These are phyloP conservation scores for Nectriaceae sp. DNA, from an alignment of 2,329 filamentous ascomycete species.

Conservation along the genomic window DNA sequence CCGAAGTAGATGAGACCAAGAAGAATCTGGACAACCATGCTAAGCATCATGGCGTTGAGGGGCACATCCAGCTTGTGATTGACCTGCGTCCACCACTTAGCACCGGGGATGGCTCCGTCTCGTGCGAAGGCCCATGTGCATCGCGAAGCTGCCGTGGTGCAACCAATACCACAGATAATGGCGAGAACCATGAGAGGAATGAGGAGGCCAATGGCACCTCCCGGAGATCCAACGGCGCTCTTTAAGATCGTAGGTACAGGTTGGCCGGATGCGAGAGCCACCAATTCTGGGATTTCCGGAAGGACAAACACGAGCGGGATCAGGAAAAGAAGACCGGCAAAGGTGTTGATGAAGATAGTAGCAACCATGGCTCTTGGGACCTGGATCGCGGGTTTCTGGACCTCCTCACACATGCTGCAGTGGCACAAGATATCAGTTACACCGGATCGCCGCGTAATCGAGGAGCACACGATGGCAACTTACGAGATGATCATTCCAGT, in stretches of 20 bases:
- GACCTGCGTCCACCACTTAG: constrained; percentile 61
- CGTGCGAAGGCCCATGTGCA: constrained; percentile 71
- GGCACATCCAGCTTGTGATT: constrained; percentile 65
- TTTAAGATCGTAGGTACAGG: constrained; percentile 67
- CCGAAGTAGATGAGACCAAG: constrained; percentile 72
- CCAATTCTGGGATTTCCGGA: constrained; percentile 59
- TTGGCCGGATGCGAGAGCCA: constrained; percentile 56
- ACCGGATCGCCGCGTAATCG: background rate
- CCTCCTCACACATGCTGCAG: constrained; percentile 72
- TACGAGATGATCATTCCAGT: constrained; percentile 80
- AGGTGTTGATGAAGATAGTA: constrained; percentile 66
- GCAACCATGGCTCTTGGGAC: constrained; percentile 73
- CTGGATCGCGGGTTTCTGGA: constrained; percentile 64
- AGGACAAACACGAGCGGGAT: constrained; percentile 71
- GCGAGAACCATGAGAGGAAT: constrained; percentile 67
- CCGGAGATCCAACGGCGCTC: constrained; percentile 60
- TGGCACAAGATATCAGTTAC: constrained; percentile 2
- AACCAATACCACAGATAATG: constrained; percentile 67
- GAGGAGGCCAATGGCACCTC: constrained; percentile 63
- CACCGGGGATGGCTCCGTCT: constrained; percentile 69
- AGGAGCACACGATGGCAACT: constrained; percentile 33
- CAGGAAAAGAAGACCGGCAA: constrained; percentile 68
- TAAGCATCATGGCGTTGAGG: constrained; percentile 72
- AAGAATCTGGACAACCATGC: constrained; percentile 63
- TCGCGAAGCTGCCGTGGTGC: constrained; percentile 68